Base-by-base conservation (phyloP, 805 yeast genomes). In the Hanseniaspora pseudoguilliermondii region DNA sequence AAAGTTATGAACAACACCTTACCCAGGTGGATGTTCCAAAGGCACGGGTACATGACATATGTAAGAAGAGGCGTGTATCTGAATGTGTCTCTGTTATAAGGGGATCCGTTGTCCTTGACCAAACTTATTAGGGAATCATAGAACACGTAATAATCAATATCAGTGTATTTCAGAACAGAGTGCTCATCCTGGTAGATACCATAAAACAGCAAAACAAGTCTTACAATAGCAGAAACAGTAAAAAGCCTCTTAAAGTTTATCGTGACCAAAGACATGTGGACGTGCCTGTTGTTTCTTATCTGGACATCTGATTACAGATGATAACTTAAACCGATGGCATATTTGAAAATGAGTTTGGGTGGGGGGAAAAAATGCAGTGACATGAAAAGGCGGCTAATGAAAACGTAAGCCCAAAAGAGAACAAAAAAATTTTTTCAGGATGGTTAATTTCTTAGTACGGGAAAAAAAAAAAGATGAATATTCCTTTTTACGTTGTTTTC, bases 71-170 rank as follows among this genome's bases (percentile, higher is more conserved):
- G 98, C 0, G 98, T 91, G 64, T 93, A 93, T 47, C 98, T 72
- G 64, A 91, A 93, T 0, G 98, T 93, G 56, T 84, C 96, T 59
- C 98, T 73, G 21, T 66, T 61, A 63, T 86, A 93, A 1, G 98
- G 98, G 0, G 95, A 83, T 27, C 59, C 56, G 1, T 74, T 75
- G 1, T 57, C 56, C 13, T 36, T 20, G 21, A 36, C 27, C 2
- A 52, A 18, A 60, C 73, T 73, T 10, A 88, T 85, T 64, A 78
- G 87, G 9, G 98, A 97, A 71, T 93, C 97, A 2, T 95, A 81
- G 66, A 93, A 93, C 49, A 93, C 98, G 66, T 81, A 74, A 69
- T 93, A 93, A 68, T 93, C 98, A 49, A 93, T 85, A 64, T 93
- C 98, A 0, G 98, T 93, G 71, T 88, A 93, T 59, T 84, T 83